These are phyloP conservation scores for Gentiana macrophylla DNA, from an alignment of 257 asterid species.

Conservation along the genomic window DNA sequence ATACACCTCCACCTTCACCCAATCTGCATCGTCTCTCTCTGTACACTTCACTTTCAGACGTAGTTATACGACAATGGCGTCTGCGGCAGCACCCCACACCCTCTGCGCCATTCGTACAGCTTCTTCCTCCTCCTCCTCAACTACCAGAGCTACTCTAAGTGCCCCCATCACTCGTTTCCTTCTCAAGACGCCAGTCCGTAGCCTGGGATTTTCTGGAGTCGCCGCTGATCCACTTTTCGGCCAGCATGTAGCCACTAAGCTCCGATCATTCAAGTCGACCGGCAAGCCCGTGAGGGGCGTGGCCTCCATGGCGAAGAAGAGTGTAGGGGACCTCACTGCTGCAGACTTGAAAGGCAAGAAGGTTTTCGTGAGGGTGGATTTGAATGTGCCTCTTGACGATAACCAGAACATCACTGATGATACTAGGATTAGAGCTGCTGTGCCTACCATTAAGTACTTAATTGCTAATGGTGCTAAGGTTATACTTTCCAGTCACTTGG, in stretches of 20 bases:
- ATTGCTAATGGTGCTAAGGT: conserved; percentile 59
- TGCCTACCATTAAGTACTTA: conserved; percentile 62
- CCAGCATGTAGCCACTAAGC: conserved; percentile 38
- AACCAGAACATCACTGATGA: conserved; percentile 58
- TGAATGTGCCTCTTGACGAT: conserved; percentile 72
- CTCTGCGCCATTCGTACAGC: conserved; percentile 37
- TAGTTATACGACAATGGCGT: conserved; percentile 28
- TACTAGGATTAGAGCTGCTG: conserved; percentile 72
- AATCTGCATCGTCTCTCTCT: too few relatives aligned
- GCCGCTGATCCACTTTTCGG: conserved; percentile 29
- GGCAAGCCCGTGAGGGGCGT: conserved; percentile 36
- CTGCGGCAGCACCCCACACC: conserved; percentile 56
- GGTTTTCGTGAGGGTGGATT: conserved; percentile 64
- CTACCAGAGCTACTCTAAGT: conserved; percentile 16
- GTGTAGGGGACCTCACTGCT: conserved; percentile 48
- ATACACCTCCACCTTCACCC: too few relatives aligned
- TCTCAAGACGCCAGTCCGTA: conserved; percentile 32
- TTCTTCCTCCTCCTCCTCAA: conserved; percentile 23
- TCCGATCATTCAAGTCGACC: conserved; percentile 27
- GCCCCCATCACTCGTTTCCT: conserved; percentile 45
- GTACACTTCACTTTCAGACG: too few relatives aligned
- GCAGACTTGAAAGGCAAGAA: conserved; percentile 62
- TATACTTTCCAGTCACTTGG: conserved; percentile 51
- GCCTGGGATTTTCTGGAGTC: conserved; percentile 44
- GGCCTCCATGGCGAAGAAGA: conserved; percentile 50